Evolutionary conservation across 2,329 filamentous ascomycete species (phyloP).

Genomic region (Sphaceloma murrayae): DNA sequence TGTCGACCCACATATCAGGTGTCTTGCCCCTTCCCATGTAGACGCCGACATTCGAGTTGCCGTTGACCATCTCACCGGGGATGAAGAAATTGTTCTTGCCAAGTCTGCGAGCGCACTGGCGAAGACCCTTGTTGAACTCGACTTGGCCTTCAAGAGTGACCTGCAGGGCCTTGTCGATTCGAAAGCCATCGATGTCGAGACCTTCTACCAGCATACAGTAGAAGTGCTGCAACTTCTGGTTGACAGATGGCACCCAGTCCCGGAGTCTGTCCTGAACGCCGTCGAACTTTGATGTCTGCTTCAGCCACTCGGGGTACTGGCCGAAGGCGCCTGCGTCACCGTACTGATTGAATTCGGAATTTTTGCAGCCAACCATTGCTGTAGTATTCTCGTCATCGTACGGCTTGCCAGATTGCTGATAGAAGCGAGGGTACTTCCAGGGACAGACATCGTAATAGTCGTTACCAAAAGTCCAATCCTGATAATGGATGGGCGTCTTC

Average conservation of each 20-base stretch:
- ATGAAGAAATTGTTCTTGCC: constrained; percentile 57
- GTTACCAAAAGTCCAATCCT: constrained; percentile 49
- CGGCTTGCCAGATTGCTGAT: constrained; percentile 48
- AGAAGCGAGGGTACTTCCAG: constrained; percentile 48
- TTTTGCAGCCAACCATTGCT: constrained; percentile 21
- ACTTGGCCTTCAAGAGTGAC: constrained; percentile 53
- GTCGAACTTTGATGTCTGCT: constrained; percentile 56
- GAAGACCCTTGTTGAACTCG: constrained; percentile 47
- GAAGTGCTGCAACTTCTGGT: constrained; percentile 49
- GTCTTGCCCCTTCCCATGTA: constrained; percentile 55
- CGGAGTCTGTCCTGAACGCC: constrained; percentile 58
- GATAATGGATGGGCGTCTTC: constrained; percentile 47
- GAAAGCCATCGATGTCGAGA: constrained; percentile 58
- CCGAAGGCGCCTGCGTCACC: constrained; percentile 56
- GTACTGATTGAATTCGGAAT: constrained; percentile 34
- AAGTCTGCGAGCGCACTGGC: constrained; percentile 46
- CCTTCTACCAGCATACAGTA: constrained; percentile 54
- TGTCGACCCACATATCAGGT: constrained; percentile 43
- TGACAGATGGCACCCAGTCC: constrained; percentile 52
- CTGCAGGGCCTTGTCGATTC: constrained; percentile 58
- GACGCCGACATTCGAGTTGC: constrained; percentile 51
- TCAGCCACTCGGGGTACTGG: constrained; percentile 53
- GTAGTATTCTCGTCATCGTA: constrained; percentile 33
- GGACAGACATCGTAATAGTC: constrained; percentile 40
- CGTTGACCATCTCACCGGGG: constrained; percentile 54